These are phyloP conservation scores for Pilasporangium apinafurcum DNA, from an alignment of 352 stramenopile genomes.

Conservation along the genomic window DNA sequence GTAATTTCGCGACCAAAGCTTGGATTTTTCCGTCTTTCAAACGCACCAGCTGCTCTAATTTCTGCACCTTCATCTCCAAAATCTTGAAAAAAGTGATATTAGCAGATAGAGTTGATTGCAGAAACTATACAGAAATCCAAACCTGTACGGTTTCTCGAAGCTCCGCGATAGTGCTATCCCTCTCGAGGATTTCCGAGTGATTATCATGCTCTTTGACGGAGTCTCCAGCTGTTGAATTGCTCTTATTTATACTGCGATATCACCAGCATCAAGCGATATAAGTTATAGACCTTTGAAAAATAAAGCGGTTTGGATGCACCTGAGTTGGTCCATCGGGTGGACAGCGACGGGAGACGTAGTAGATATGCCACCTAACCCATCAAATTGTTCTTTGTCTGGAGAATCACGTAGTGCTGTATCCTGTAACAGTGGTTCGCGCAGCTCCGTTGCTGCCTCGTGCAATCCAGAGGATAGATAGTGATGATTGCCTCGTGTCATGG, in stretches of 20 bases:
- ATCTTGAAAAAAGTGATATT: too few relatives aligned
- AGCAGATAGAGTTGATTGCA: too few relatives aligned
- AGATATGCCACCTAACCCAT: too few relatives aligned
- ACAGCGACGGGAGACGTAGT: not conserved
- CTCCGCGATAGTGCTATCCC: conserved; percentile 79
- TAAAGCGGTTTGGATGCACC: too few relatives aligned
- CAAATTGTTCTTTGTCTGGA: too few relatives aligned
- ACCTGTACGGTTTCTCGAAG: conserved; percentile 85
- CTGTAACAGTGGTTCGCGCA: conserved; percentile 20
- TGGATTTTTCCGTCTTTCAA: conserved; percentile 94
- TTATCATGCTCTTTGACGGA: too few relatives aligned
- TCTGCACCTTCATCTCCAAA: conserved; percentile 92
- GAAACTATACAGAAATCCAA: not conserved
- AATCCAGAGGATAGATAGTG: conserved; percentile 6
- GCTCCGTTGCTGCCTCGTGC: conserved; percentile 35
- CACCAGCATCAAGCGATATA: too few relatives aligned
- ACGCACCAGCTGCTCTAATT: conserved; percentile 92
- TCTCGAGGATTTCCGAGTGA: conserved; percentile 46
- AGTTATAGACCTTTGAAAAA: too few relatives aligned
- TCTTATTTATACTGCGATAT: too few relatives aligned
- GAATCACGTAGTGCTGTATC: conserved; percentile 24
- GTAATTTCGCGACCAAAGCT: conserved; percentile 79
- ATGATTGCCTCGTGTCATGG: too few relatives aligned
- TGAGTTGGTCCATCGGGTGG: not conserved
- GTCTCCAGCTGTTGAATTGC: too few relatives aligned